These are phyloP conservation scores for Backusella australiensis DNA, from an alignment of 192 early-diverging fungal genomes.

Conservation along the genomic window DNA sequence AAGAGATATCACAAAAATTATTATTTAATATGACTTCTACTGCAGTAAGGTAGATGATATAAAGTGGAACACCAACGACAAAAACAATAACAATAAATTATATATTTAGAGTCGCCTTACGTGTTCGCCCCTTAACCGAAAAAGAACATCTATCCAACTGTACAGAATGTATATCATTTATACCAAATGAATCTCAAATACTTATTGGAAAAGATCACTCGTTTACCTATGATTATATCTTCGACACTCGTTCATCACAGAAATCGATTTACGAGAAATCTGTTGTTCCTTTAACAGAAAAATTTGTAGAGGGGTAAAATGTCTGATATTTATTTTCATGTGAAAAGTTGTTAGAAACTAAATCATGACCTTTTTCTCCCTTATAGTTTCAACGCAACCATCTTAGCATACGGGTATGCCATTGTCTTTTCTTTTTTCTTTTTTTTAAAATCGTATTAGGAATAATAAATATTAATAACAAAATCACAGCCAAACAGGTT, in stretches of 20 bases:
- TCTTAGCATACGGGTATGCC: conserved; percentile 34
- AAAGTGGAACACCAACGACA: not conserved
- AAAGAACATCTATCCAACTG: conserved; percentile 70
- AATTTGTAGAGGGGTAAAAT: conserved; percentile 70
- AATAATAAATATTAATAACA: not conserved
- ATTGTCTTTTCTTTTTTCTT: not conserved
- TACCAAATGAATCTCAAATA: conserved; percentile 59
- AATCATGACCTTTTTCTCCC: not conserved
- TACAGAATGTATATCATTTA: conserved; percentile 55
- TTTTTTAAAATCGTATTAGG: not conserved
- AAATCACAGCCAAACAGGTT: conserved; percentile 74
- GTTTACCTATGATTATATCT: conserved; percentile 71
- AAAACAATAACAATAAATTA: not conserved
- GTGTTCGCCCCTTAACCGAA: conserved; percentile 71
- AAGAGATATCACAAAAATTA: not conserved
- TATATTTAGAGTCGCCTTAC: conserved; percentile 62
- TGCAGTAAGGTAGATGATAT: not conserved
- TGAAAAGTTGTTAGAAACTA: not conserved
- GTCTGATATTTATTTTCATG: not conserved
- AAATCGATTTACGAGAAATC: conserved; percentile 53
- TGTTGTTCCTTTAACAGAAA: conserved; percentile 60
- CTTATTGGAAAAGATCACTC: conserved; percentile 59
- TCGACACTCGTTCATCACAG: conserved; percentile 51
- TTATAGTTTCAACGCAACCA: conserved; percentile 82
- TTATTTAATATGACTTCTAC: not conserved